Percentiles rank a stretch among this genome's conserved stretches.
These are phyloP conservation scores for Clitopilus hobsonii DNA, from an alignment of 768 basidiomycete genomes.

Conservation along the genomic window DNA sequence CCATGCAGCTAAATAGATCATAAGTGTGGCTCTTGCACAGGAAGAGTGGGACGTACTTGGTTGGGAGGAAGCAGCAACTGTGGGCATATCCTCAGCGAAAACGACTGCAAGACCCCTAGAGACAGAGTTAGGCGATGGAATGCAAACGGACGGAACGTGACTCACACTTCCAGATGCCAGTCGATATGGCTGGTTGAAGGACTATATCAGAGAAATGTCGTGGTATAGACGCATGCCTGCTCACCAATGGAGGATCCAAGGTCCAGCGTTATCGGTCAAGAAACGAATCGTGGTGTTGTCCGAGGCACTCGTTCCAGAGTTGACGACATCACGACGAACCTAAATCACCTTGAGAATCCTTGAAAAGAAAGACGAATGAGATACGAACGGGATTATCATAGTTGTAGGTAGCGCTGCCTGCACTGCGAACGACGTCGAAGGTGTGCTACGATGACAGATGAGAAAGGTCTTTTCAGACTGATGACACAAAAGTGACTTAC, in stretches of 20 bases:
- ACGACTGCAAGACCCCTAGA: slow-evolving; percentile 7
- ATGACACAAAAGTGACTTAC: slow-evolving; percentile 12
- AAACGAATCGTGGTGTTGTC: slow-evolving; percentile 10
- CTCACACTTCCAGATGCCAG: slow-evolving; percentile 9
- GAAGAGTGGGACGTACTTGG: slow-evolving; percentile 2
- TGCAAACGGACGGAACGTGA: neutral
- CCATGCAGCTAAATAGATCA: neutral
- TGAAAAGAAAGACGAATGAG: neutral
- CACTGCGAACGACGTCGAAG: slow-evolving; percentile 35
- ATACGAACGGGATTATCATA: slow-evolving; percentile 36
- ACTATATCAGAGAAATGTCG: neutral
- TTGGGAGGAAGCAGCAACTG: neutral
- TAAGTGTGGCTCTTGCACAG: neutral
- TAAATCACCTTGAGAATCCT: neutral
- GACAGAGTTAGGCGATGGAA: neutral
- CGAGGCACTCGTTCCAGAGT: neutral
- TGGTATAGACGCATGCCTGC: neutral
- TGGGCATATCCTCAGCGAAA: slow-evolving; percentile 5
- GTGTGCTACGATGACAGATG: slow-evolving; percentile 16
- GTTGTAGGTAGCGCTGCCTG: slow-evolving; percentile 28
- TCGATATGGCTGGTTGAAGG: slow-evolving; percentile 5
- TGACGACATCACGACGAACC: slow-evolving; percentile 22
- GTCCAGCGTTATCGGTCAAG: slow-evolving; percentile 7
- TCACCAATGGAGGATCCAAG: slow-evolving; percentile 11
- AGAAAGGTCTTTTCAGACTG: neutral